Evolutionary conservation across 768 basidiomycete species (phyloP).

Genomic region (Lentinula lateritia): DNA sequence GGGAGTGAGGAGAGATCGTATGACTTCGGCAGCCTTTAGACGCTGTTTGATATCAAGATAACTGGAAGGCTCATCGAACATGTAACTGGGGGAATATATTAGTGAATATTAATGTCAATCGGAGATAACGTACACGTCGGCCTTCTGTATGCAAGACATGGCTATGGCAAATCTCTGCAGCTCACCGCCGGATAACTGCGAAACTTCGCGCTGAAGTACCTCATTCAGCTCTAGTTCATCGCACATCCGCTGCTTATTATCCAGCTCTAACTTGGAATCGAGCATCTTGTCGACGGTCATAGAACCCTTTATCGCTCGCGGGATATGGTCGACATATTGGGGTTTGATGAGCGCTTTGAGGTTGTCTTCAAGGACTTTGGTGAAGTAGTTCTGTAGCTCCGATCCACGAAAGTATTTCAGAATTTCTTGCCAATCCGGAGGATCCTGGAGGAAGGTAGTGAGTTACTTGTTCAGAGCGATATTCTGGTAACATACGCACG

Average conservation of each 20-base stretch:
- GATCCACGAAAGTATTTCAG: constrained; percentile 98
- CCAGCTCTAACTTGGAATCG: constrained; percentile 80
- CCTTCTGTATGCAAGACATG: constrained; percentile 90
- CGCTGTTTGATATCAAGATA: constrained; percentile 97
- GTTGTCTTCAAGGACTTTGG: constrained; percentile 97
- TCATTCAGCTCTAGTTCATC: constrained; percentile 84
- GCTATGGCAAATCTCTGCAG: constrained; percentile 98
- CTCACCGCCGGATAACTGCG: constrained; percentile 92
- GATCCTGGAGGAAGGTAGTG: constrained; percentile 51
- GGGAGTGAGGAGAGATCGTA: constrained; percentile 77
- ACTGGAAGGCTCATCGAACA: constrained; percentile 99
- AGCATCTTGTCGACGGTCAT: constrained; percentile 90
- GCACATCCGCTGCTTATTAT: constrained; percentile 85
- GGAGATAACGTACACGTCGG: constrained; percentile 75
- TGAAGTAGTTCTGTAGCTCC: constrained; percentile 99
- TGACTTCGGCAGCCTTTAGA: constrained; percentile 90
- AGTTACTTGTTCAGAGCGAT: neutral
- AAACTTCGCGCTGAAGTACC: constrained; percentile 79
- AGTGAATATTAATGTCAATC: constrained; percentile 4
- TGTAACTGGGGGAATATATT: constrained; percentile 55
- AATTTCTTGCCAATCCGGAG: constrained; percentile 99
- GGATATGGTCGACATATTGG: constrained; percentile 99
- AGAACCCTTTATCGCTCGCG: constrained; percentile 86
- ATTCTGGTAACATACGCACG: constrained; percentile 36
- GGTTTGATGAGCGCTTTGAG: constrained; percentile 98